Conservation (phyloP, 352 stramenopile species). For the Globisporangium uncinulatum region DNA sequence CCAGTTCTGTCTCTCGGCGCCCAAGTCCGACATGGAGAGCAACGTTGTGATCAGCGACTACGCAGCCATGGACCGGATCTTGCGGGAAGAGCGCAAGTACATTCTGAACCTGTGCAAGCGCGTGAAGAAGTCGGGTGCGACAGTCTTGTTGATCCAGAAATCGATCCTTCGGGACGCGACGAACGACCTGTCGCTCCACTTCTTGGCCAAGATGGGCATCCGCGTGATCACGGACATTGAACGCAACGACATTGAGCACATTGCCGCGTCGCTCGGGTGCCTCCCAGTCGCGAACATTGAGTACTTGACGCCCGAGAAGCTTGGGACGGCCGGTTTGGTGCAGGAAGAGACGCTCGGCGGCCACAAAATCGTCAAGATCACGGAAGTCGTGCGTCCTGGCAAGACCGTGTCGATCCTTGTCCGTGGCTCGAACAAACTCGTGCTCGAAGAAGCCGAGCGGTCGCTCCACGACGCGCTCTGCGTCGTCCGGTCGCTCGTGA, state of each 20-base stretch:
- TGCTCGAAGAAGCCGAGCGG: slow-evolving; percentile 97
- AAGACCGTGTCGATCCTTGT: slow-evolving; percentile 98
- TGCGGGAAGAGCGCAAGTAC: slow-evolving; percentile 98
- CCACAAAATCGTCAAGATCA: slow-evolving; percentile 99
- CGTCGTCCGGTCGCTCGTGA: slow-evolving; percentile 97
- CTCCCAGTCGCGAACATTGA: slow-evolving; percentile 98
- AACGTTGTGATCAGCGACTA: slow-evolving; percentile 99
- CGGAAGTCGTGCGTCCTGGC: slow-evolving; percentile 92
- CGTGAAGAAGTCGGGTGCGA: slow-evolving; percentile 98
- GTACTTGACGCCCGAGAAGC: slow-evolving; percentile 96
- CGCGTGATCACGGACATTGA: slow-evolving; percentile 99
- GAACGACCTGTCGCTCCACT: slow-evolving; percentile 99
- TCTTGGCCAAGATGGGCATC: slow-evolving; percentile 99
- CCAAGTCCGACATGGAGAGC: slow-evolving; percentile 99
- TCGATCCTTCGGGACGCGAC: slow-evolving; percentile 98
- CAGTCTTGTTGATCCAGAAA: slow-evolving; percentile 99
- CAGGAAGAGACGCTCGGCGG: slow-evolving; percentile 94
- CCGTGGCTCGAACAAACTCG: slow-evolving; percentile 97
- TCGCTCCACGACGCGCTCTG: slow-evolving; percentile 99
- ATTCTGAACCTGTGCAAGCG: slow-evolving; percentile 96
- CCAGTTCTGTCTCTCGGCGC: slow-evolving; percentile 98
- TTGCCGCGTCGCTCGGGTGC: slow-evolving; percentile 95
- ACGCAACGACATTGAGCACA: slow-evolving; percentile 98
- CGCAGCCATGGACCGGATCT: slow-evolving; percentile 98
- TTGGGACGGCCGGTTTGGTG: slow-evolving; percentile 93